Conservation (phyloP, 108 stramenopile genomes). For the Fragilariopsis cylindrus region DNA sequence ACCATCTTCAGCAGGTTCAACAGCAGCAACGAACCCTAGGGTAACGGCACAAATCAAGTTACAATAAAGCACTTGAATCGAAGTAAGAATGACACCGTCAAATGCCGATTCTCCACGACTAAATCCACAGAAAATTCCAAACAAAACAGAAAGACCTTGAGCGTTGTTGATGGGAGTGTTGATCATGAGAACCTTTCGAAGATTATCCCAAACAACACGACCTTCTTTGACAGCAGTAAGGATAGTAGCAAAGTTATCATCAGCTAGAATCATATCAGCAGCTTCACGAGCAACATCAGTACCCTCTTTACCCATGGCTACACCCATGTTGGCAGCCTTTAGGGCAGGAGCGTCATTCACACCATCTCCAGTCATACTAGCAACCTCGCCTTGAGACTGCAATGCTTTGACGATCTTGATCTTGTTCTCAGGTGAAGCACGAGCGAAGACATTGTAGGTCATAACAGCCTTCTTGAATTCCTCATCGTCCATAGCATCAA, state of each 20-base stretch:
- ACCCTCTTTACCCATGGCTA: conserved; percentile 99
- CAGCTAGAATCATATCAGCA: conserved; percentile 95
- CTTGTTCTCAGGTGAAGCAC: conserved; percentile 85
- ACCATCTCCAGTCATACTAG: conserved; percentile 98
- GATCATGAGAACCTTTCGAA: conserved; percentile 80
- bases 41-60: conserved; percentile 89
- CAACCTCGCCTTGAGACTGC: conserved; percentile 88
- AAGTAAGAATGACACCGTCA: conserved; percentile 58
- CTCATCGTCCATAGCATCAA: conserved; percentile 75
- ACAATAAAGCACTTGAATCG: conserved; percentile 84
- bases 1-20: conserved; percentile 88
- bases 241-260: conserved; percentile 98
- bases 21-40: conserved; percentile 82
- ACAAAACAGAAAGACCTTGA: conserved; percentile 76
- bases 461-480: conserved; percentile 64
- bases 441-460: conserved; percentile 88
- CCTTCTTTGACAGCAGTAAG: conserved; percentile 73
- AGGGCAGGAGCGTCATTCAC: conserved; percentile 99
- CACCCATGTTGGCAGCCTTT: conserved; percentile 97
- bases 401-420: conserved; percentile 92
- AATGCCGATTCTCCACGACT: neutral
- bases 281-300: conserved; percentile 97
- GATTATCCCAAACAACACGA: conserved; percentile 88
- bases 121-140: conserved; percentile 69
- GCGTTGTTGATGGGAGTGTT: conserved; percentile 91